Percentiles rank a stretch among this genome's conserved stretches.
Conservation (phyloP, 1,284 basidiomycete genomes). For the Ustilago esculenta region DNA sequence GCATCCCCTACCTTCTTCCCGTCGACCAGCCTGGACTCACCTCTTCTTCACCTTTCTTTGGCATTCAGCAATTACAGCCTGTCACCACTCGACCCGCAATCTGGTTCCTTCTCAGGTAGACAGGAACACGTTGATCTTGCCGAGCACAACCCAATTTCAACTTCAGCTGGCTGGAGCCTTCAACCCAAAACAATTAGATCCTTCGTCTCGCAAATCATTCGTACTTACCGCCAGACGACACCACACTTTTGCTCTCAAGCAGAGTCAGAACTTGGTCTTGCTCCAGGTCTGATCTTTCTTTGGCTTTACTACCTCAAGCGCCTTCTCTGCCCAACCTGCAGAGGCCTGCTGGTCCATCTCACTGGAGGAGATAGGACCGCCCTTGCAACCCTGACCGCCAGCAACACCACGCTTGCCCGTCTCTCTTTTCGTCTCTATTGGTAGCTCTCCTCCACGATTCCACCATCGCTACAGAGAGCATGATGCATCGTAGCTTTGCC, state of each 20-base stretch:
- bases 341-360: conserved; percentile 12
- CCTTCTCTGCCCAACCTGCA: not conserved
- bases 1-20: too few species aligned
- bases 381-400: not conserved
- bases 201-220: not conserved
- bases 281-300: not conserved
- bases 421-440: not conserved
- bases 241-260: too few species aligned
- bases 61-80: not conserved
- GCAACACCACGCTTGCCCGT: not conserved
- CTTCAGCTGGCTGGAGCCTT: conserved; percentile 28
- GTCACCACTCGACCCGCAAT: not conserved
- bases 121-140: not conserved
- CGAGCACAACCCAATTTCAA: not conserved
- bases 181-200: not conserved
- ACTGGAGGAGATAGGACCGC: conserved; percentile 12
- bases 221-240: too few species aligned
- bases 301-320: not conserved
- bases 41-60: too few species aligned
- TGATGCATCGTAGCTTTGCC: conserved; percentile 24
- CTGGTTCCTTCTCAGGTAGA: conserved; percentile 20
- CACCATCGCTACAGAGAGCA: conserved; percentile 1
- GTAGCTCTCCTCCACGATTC: not conserved
- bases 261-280: not conserved
- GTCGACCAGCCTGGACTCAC: too few species aligned